Evolutionary conservation across 2,329 filamentous ascomycete genomes (phyloP), one percentile per base, ranked within the genome.

Genomic region (Diaporthe batatas): DNA sequence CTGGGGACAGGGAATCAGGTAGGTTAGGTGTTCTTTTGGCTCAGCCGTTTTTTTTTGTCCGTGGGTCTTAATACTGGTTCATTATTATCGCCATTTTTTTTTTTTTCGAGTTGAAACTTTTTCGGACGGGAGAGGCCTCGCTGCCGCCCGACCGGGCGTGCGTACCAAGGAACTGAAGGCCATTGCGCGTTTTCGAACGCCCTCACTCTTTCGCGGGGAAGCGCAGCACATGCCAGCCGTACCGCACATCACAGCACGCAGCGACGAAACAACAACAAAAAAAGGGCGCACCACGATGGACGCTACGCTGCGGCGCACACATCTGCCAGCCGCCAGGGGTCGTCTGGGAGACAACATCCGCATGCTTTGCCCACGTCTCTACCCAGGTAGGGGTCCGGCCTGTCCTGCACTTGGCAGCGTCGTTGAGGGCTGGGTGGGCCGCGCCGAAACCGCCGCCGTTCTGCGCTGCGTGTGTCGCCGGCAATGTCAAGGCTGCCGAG

Each of bases 391-490:
- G 62, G 62, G 32, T 65, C n/a, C 39, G 62, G 62, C 62, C 62
- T 67, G 62, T 51, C 62, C 62, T 29, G 21, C 23, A 36, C 44
- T 36, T 51, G 62, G 62, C 62, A 25, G 29, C 21, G 18, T 21
- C 12, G 6, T 39, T 29, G 29, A 29, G 29, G 23, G 21, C 18
- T n/a, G n/a, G 5, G 62, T 65, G 62, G 62, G 47, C 62, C 47
- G 47, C 62, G 32, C 62, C 62, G 62, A 67, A 67, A 67, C 62
- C 62, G 62, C 62, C 62, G 62, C 62, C 29, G 62, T 67, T 67
- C 62, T 67, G 62, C 62, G 21, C 53, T 53, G 62, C 32, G 32
- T 29, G 29, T 29, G 47, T 67, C 44, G 23, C 44, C n/a, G 62
- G 11, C 47, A 14, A 39, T 53, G 62, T 51, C 62, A 67, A 67